Evolutionary conservation across 2,329 filamentous ascomycete genomes (phyloP), one percentile per base, ranked within the genome.

Genomic region (Tothia fuscella): DNA sequence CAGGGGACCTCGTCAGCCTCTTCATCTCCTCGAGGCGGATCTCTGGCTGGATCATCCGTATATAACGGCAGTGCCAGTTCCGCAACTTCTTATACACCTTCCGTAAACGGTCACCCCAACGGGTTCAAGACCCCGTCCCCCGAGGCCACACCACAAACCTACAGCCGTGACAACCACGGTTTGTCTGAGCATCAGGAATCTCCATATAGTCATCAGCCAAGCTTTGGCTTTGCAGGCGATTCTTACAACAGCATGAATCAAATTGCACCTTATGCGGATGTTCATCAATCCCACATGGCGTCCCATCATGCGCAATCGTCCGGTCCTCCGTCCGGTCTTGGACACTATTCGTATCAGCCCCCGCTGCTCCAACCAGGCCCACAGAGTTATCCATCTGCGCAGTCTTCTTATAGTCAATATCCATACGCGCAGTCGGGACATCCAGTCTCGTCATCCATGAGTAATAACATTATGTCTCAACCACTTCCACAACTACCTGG

Each of bases 261-360:
- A 63, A 73, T 74, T 53, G 75, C 78, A 55, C 71, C 78, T 51
- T 89, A 93, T 53, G 83, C 93, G 79, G 91, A 93, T 61, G 87
- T 91, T 56, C 73, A 80, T 57, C 68, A 75, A 49, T 66, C 72
- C 53, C 83, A 91, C 62, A 80, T 93, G 69, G 82, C 79, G 50
- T 83, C 84, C 58, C 71, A 78, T 46, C 82, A 82, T 53, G 71
- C 78, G 45, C 80, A 83, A 7, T 82, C 87, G 58, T 78, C 83
- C 17, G 82, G 83, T 34, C 81, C 85, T 12, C 83, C 86, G 1
- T 70, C 78, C 45, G 72, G 70, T 39, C 72, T 93, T 60, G 68
- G 74, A 33, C 83, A 88, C 51, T 93, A 94, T 61, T 67, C 80
- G 43, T 82, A 83, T 51, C 84, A 89, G 51, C 80, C 84, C 9